Evolutionary conservation across 345 rosid genomes (phyloP).

Genomic region (Firmiana major): DNA sequence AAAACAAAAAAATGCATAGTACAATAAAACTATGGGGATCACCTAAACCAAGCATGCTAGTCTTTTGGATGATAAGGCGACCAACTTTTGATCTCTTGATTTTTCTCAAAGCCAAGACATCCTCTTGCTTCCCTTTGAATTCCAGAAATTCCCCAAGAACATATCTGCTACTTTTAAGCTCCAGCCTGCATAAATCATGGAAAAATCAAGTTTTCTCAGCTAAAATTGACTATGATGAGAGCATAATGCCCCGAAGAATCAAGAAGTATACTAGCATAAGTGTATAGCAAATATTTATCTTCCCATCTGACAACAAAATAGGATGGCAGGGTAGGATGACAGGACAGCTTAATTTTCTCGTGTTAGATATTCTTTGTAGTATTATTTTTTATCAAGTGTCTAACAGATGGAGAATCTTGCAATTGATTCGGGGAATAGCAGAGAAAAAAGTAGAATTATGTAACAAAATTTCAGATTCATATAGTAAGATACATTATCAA

Average conservation of each 20-base stretch:
- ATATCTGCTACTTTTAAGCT: slow-evolving; percentile 69
- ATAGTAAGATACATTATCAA: not conserved
- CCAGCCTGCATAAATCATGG: slow-evolving; percentile 50
- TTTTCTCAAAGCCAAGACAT: slow-evolving; percentile 43
- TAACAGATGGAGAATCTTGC: not conserved
- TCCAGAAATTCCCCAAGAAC: slow-evolving; percentile 83
- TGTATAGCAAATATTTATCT: not conserved
- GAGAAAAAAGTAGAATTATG: not conserved
- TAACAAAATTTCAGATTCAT: not conserved
- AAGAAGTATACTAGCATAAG: not conserved
- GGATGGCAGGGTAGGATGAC: not conserved
- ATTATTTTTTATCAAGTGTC: not conserved
- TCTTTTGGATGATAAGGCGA: slow-evolving; percentile 60
- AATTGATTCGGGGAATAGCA: slow-evolving; percentile 10
- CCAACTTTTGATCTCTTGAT: slow-evolving; percentile 82
- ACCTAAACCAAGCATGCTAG: slow-evolving; percentile 95
- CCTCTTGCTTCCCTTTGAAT: slow-evolving; percentile 85
- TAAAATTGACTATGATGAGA: not conserved
- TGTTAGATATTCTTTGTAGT: not conserved
- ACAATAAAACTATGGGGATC: slow-evolving; percentile 13
- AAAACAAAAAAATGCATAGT: not conserved
- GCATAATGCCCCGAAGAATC: not conserved
- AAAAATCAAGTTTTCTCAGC: slow-evolving; percentile 2
- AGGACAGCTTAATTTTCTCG: not conserved
- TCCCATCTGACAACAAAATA: not conserved